Evolutionary conservation across 163 green algal species (phyloP).

Genomic region (Chlorella variabilis): DNA sequence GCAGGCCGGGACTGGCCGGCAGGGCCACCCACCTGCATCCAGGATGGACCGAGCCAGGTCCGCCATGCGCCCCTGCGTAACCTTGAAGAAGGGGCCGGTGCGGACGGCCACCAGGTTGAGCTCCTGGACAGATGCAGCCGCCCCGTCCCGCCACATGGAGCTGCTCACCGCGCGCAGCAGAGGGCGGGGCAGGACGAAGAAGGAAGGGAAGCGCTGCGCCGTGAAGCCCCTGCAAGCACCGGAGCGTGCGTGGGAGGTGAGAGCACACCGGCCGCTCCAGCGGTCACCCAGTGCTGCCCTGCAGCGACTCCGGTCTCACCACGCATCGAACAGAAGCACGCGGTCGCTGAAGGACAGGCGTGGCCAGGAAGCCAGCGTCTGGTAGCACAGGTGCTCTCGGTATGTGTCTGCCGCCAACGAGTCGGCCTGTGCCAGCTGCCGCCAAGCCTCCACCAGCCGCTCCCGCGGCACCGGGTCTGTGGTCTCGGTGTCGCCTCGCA

Average conservation of each 20-base stretch:
- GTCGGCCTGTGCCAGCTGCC: not conserved
- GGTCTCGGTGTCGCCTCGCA: not conserved
- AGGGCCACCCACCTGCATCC: not conserved
- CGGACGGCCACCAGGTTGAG: conserved; percentile 1
- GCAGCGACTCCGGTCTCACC: too few species aligned
- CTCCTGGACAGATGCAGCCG: not conserved
- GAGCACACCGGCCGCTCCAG: not conserved
- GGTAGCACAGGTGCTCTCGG: not conserved
- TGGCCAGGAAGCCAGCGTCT: not conserved
- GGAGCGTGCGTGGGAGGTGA: not conserved
- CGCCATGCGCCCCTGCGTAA: not conserved
- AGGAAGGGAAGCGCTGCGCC: not conserved
- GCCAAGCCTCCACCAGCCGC: conserved; percentile 1
- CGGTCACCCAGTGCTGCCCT: not conserved
- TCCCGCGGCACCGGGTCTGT: not conserved
- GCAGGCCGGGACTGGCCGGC: too few species aligned
- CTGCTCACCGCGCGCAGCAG: not conserved
- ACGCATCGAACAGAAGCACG: conserved; percentile 1
- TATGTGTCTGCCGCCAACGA: not conserved
- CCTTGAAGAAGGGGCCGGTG: not conserved
- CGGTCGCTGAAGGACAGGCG: not conserved
- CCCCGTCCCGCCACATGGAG: not conserved
- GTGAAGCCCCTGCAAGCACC: not conserved
- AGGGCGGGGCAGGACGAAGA: not conserved
- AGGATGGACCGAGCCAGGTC: conserved; percentile 22